Conservation (phyloP, 2,329 filamentous ascomycete genomes). For the Paramyrothecium roridum region DNA sequence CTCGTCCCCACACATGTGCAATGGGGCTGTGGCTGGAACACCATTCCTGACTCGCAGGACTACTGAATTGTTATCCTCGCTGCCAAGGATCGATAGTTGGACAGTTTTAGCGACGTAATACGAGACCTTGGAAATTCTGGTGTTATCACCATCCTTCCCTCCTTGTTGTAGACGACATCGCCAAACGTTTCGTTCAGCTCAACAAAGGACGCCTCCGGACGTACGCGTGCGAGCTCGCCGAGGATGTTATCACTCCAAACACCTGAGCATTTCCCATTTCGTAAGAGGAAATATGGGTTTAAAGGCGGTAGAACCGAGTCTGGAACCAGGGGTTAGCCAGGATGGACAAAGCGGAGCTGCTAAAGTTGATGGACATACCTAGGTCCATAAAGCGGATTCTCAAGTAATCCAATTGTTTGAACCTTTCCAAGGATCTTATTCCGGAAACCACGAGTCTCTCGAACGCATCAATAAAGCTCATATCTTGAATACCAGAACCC, state of each 20-base stretch:
- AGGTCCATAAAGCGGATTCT: slow-evolving; percentile 74
- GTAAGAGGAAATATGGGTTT: slow-evolving; percentile 69
- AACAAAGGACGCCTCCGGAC: slow-evolving; percentile 57
- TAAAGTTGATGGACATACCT: slow-evolving; percentile 35
- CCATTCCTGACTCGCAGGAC: neutral
- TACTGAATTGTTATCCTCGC: slow-evolving; percentile 33
- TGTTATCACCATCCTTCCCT: slow-evolving; percentile 54
- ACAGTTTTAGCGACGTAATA: slow-evolving; percentile 53
- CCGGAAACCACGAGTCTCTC: slow-evolving; percentile 65
- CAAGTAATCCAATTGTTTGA: slow-evolving; percentile 60
- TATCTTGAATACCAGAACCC: slow-evolving; percentile 68
- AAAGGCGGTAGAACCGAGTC: slow-evolving; percentile 68
- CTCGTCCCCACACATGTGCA: too few relatives aligned
- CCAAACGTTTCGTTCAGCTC: slow-evolving; percentile 64
- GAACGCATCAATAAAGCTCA: slow-evolving; percentile 69
- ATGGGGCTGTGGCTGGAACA: neutral
- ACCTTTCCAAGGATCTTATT: slow-evolving; percentile 55
- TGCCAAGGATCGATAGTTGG: slow-evolving; percentile 52
- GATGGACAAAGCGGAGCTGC: neutral
- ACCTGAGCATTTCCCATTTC: slow-evolving; percentile 59
- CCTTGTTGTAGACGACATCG: slow-evolving; percentile 55
- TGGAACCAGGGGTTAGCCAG: slow-evolving; percentile 23
- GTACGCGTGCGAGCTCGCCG: slow-evolving; percentile 52
- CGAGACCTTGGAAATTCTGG: slow-evolving; percentile 52
- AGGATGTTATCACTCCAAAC: slow-evolving; percentile 71